Evolutionary conservation across 129 eudicot genomes (phyloP), one percentile per base, ranked within the genome.

Genomic region (Deinandra increscens): DNA sequence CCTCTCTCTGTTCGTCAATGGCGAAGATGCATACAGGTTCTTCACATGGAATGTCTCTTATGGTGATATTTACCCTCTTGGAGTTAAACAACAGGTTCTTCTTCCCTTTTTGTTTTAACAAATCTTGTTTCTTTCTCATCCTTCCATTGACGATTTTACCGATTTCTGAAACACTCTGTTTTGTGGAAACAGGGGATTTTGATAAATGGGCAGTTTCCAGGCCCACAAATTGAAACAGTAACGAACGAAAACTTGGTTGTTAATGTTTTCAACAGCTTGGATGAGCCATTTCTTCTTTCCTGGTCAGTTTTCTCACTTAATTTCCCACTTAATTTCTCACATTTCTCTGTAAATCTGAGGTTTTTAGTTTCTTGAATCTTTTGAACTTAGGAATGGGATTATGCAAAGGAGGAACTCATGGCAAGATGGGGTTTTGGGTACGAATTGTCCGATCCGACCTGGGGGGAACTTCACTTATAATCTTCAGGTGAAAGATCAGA

Each of bases 151-250:
- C 20, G 64, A 61, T 49, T 14, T 13, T 78, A 3, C 3, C 22
- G 2, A 19, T 7, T 17, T 13, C 23, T 37, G 34, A 2, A 22
- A 50, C 0, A 43, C 22, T 14, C 10, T 44, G 20, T 15, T 17
- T 60, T 60, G 59, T 82, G 70, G 51, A 50, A 73, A 75, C 79
- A 86, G 91, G 91, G 91, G 42, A 86, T 86, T 54, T 66, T 86
- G 76, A 86, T 86, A 64, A 86, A 86, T 72, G 88, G 88, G 29
- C 88, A 81, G 78, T 83, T 86, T 73, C 91, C 91, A 44, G 91
- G 91, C 3, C 91, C 91, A 41, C 82, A 23, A 3, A 86, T 86
- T 72, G 84, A 86, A 26, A 75, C 84, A 3, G 86, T 83, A 7
- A 83, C 91, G 44, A 86, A 86, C 78, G 91, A 86, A 51, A 86